A percentile compares a stretch with the other conserved stretches of the same genome.
Evolutionary conservation across 352 stramenopile species (phyloP).

Genomic region (Globisporangium cylindrosporum): DNA sequence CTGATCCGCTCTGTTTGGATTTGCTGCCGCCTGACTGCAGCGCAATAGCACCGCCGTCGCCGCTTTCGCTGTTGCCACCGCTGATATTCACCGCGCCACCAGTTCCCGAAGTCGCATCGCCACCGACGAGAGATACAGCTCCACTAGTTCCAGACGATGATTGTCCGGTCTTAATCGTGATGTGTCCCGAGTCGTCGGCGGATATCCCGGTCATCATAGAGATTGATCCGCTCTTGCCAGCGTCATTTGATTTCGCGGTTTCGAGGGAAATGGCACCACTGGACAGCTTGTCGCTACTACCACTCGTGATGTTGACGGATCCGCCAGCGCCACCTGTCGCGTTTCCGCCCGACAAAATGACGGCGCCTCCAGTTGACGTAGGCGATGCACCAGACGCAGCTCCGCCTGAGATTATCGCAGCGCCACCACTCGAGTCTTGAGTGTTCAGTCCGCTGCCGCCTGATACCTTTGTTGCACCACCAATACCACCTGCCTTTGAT

Average conservation of each 20-base stretch:
- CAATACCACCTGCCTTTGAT: constrained; percentile 27
- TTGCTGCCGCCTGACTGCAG: constrained; percentile 16
- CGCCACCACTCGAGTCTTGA: constrained; percentile 44
- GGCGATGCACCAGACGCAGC: constrained; percentile 29
- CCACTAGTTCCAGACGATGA: constrained; percentile 35
- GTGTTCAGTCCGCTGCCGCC: constrained; percentile 27
- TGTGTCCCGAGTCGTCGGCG: background rate
- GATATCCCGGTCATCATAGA: constrained; percentile 6
- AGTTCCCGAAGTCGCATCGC: constrained; percentile 34
- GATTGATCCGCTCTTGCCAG: constrained; percentile 5
- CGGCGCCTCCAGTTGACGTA: constrained; percentile 35
- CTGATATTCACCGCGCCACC: constrained; percentile 34
- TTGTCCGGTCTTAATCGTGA: constrained; percentile 34
- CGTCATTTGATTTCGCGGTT: background rate
- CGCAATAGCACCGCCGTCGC: constrained; percentile 14
- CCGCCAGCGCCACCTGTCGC: constrained; percentile 40
- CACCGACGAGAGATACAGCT: constrained; percentile 43
- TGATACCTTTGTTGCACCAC: constrained; percentile 27
- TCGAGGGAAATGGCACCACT: constrained; percentile 32
- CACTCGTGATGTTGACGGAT: constrained; percentile 39
- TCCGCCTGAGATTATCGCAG: constrained; percentile 40
- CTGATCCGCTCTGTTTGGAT: constrained; percentile 23
- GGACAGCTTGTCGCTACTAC: constrained; percentile 29
- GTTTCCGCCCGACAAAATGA: constrained; percentile 44
- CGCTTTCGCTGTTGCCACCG: constrained; percentile 33